Evolutionary conservation across 1,284 basidiomycete species (phyloP), one percentile per base, ranked within the genome.

Genomic region (Heterobasidion parviporum): DNA sequence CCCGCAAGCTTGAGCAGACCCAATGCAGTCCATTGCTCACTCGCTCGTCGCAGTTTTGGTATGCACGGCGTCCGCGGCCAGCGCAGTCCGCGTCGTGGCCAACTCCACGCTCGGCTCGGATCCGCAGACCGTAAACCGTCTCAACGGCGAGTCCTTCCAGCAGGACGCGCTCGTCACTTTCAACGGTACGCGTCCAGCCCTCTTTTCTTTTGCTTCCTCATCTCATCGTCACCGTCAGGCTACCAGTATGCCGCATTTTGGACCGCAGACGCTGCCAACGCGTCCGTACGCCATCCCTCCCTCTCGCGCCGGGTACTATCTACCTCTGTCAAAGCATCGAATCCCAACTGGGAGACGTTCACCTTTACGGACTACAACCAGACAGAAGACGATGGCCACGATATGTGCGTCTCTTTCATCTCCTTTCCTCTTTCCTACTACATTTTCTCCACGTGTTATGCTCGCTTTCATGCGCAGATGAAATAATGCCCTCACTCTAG

Each of bases 101-200:
- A 59, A 62, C 3, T 68, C 68, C 5, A 64, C 64, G 5, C 65
- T 75, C 3, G 73, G 72, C 9, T 58, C 57, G 14, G 70, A 74
- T 57, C 72, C 74, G 6, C 64, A 66, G 52, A 74, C 74, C 0
- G 65, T 69, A 6, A 74, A 77, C 59, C 60, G 70, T 18, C 65
- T 76, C n/a, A 75, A 75, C 52, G 74, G 74, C 16, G 74, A 72
- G 56, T 73, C 73, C 7, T 76, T 74, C 57, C 73, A 76, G 57
- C 74, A 76, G 57, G 72, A 76, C 56, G 65, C 70, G 3, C 57
- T 75, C 2, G 67, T 69, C 5, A 70, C 70, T 0, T 73, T 69
- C 62, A 69, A 71, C 32, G 69, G 73, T 65, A 53, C 53, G 66
- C 54, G 26, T 26, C 26, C 26, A 26, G 26, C 26, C 26, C 2